phyloP scores from a whole-genome alignment of 148 eudicot genomes.

The Cornus florida region DNA sequence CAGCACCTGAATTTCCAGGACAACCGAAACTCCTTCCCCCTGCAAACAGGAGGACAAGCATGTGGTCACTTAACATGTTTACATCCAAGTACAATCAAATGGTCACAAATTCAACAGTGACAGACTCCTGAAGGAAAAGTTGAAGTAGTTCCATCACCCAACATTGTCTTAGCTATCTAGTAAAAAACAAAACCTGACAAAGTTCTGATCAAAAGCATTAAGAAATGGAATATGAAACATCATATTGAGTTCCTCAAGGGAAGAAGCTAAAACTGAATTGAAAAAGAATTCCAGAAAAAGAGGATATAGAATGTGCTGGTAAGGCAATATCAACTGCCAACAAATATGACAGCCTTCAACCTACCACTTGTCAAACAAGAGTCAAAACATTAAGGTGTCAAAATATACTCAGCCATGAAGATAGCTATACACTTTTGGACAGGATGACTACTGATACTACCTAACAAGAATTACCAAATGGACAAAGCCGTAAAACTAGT shows the following conservation, averaged over 20 bases:
- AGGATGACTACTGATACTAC: background rate
- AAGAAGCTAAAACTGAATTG: background rate
- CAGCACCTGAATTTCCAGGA: slow-evolving; percentile 80
- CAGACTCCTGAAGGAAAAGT: background rate
- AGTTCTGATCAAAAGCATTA: background rate
- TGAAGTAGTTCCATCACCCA: background rate
- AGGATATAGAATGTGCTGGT: background rate
- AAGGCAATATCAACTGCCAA: background rate
- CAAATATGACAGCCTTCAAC: background rate
- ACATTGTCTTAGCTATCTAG: background rate
- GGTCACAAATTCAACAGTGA: background rate
- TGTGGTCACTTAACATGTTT: background rate
- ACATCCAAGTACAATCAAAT: background rate
- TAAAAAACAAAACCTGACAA: background rate
- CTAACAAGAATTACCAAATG: background rate
- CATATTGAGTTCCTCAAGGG: background rate
- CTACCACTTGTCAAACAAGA: background rate
- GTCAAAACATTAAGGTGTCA: background rate
- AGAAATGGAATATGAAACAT: background rate
- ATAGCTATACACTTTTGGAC: background rate
- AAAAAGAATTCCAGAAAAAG: background rate
- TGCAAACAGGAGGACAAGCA: slow-evolving; percentile 23
- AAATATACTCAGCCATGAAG: background rate
- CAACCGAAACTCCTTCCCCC: slow-evolving; percentile 95
- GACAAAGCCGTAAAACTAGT: background rate